Evolutionary conservation across 192 early-diverging fungal genomes (phyloP).

Genomic region (Coemansia erecta): DNA sequence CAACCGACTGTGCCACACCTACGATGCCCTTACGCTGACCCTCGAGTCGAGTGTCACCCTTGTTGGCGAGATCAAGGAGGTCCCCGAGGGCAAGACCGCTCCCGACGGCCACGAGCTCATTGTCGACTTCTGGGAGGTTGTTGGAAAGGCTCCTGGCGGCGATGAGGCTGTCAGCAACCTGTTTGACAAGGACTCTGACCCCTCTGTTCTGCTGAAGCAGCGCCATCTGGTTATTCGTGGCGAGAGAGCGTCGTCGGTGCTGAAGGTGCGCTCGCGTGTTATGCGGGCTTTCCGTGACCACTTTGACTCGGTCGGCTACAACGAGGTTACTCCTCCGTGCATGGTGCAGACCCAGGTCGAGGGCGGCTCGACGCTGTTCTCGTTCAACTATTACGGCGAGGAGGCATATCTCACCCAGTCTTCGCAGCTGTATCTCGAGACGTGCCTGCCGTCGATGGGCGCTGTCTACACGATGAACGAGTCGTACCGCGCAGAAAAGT

Average conservation of each 20-base stretch:
- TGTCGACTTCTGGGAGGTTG: constrained; percentile 94
- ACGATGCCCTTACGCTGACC: constrained; percentile 89
- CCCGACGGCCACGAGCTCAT: constrained; percentile 93
- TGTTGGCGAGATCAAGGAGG: constrained; percentile 80
- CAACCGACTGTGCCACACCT: constrained; percentile 87
- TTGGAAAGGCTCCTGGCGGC: constrained; percentile 90
- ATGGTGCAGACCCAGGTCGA: constrained; percentile 99
- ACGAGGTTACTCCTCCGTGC: constrained; percentile 95
- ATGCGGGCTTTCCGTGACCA: constrained; percentile 95
- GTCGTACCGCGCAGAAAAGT: constrained; percentile 97
- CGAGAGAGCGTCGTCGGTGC: constrained; percentile 80
- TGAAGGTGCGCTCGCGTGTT: constrained; percentile 81
- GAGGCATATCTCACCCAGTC: constrained; percentile 97
- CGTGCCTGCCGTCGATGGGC: constrained; percentile 89
- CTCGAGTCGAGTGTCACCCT: constrained; percentile 90
- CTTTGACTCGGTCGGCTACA: constrained; percentile 75
- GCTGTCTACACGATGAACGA: constrained; percentile 96
- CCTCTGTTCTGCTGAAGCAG: constrained; percentile 82
- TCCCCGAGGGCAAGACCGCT: constrained; percentile 94
- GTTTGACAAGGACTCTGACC: constrained; percentile 85
- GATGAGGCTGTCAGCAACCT: constrained; percentile 91
- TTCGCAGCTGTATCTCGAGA: constrained; percentile 98
- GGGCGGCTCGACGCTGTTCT: constrained; percentile 94
- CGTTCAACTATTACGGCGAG: constrained; percentile 96
- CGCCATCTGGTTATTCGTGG: constrained; percentile 97